Evolutionary conservation across 768 basidiomycete genomes (phyloP).

Genomic region (Lentinula lateritia): DNA sequence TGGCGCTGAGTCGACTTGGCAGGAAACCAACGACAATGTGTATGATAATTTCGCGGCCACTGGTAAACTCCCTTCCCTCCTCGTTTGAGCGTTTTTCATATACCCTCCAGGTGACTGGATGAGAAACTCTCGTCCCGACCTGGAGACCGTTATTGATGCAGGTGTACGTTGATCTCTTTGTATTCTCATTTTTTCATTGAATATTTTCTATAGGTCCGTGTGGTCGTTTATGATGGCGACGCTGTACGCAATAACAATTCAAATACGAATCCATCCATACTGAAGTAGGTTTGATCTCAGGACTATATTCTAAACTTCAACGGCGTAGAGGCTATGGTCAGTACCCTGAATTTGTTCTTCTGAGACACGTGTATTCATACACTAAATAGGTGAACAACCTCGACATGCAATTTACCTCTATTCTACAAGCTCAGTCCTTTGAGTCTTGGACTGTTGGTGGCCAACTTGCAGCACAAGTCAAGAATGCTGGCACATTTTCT

Average conservation of each 20-base stretch:
- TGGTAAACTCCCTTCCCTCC: conserved; percentile 25
- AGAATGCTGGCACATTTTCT: conserved; percentile 41
- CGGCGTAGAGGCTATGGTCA: conserved; percentile 40
- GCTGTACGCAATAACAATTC: too few relatives aligned
- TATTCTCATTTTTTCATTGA: not conserved
- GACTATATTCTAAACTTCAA: conserved; percentile 35
- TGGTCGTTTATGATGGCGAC: conserved; percentile 26
- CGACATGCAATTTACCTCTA: conserved; percentile 26
- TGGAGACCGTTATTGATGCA: conserved; percentile 20
- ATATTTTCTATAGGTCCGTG: conserved; percentile 16
- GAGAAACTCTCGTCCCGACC: conserved; percentile 8
- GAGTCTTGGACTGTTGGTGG: conserved; percentile 30
- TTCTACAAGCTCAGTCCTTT: conserved; percentile 25
- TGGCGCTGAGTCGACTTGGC: conserved; percentile 18
- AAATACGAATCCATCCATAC: too few relatives aligned
- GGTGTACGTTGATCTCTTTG: conserved; percentile 17
- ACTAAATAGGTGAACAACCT: conserved; percentile 12
- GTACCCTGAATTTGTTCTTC: not conserved
- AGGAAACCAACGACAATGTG: conserved; percentile 32
- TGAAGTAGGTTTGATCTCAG: not conserved
- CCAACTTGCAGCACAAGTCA: conserved; percentile 30
- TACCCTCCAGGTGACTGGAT: conserved; percentile 30
- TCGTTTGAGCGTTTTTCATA: not conserved
- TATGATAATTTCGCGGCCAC: conserved; percentile 46
- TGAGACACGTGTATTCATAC: not conserved